Evolutionary conservation across 495 filamentous ascomycete species (phyloP).

Genomic region (Neurospora sp.): DNA sequence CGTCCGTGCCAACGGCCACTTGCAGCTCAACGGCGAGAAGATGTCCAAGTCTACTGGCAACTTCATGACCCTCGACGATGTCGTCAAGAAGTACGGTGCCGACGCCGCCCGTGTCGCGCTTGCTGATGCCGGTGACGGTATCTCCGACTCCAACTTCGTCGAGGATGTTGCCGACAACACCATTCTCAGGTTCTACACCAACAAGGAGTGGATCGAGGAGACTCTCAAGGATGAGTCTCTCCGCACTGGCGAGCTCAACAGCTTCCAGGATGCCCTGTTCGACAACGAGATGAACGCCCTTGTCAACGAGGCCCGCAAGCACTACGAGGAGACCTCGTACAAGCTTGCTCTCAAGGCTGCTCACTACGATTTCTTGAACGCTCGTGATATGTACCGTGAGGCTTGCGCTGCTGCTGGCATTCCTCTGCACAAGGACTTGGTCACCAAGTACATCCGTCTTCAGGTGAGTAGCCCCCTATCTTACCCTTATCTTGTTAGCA

Average conservation of each 20-base stretch:
- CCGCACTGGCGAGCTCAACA: slow-evolving; percentile 61
- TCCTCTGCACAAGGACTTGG: slow-evolving; percentile 71
- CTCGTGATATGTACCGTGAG: slow-evolving; percentile 88
- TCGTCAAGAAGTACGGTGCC: slow-evolving; percentile 85
- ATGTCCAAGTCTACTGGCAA: slow-evolving; percentile 95
- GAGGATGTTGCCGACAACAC: slow-evolving; percentile 86
- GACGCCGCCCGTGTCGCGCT: slow-evolving; percentile 87
- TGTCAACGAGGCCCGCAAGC: slow-evolving; percentile 58
- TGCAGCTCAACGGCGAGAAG: slow-evolving; percentile 91
- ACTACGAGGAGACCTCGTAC: slow-evolving; percentile 75
- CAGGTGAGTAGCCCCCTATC: slow-evolving; percentile 36
- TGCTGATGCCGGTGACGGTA: slow-evolving; percentile 88
- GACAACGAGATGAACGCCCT: slow-evolving; percentile 89
- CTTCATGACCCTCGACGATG: slow-evolving; percentile 83
- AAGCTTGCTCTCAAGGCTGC: slow-evolving; percentile 86
- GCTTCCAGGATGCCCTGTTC: slow-evolving; percentile 82
- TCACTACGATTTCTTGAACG: slow-evolving; percentile 79
- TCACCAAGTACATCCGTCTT: slow-evolving; percentile 71
- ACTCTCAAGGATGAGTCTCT: slow-evolving; percentile 60
- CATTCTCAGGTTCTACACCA: slow-evolving; percentile 74
- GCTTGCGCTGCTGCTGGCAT: slow-evolving; percentile 59
- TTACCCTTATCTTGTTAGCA: background rate
- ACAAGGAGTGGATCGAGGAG: slow-evolving; percentile 91
- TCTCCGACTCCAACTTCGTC: slow-evolving; percentile 95
- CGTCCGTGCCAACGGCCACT: slow-evolving; percentile 81